Evolutionary conservation across 2,329 filamentous ascomycete species (phyloP), one percentile per base, ranked within the genome.

Genomic region (Colletotrichum tropicale): DNA sequence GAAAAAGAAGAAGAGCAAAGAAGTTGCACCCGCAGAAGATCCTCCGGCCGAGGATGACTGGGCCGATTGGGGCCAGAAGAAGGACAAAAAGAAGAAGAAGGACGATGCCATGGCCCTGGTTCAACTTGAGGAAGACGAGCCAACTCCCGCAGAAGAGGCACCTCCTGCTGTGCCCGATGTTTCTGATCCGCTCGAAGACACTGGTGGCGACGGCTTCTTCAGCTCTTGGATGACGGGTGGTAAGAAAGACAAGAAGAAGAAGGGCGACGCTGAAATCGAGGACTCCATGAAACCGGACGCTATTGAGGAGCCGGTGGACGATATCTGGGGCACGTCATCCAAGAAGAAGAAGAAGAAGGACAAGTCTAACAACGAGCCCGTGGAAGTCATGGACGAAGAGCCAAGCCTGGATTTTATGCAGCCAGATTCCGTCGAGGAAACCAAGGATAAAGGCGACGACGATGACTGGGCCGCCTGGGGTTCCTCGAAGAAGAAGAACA

Each of bases 321-420:
- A 86, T 66, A 78, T 80, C 21, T 87, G 86, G 87, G 83, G 81
- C 10, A 79, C 81, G 21, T 80, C 77, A 28, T 81, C 82, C 9
- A 81, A 78, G 18, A 83, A 83, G 76, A 91, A 91, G 83, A 89
- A 89, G 80, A 89, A 89, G 80, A 91, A 91, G 81, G 83, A 84
- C 58, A 90, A 88, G 71, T 82, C 81, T 74, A 89, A 87, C 80
- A 91, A 90, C 79, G 83, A 85, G 16, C 85, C 87, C 8, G 81
- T 88, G 28, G 87, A 90, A 73, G 83, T 90, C 55, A 81, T 87
- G 60, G 85, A 87, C 32, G 86, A 87, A 60, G 76, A 78, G 55
- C 85, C 85, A 74, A 85, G 87, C 43, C 83, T 88, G 78, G 85
- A 89, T 76, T 86, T 85, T 71, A 84, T 87, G 30, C 85, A 88